Evolutionary conservation across 768 basidiomycete species (phyloP), one percentile per base, ranked within the genome.

Genomic region (Rubroboletus satanas): DNA sequence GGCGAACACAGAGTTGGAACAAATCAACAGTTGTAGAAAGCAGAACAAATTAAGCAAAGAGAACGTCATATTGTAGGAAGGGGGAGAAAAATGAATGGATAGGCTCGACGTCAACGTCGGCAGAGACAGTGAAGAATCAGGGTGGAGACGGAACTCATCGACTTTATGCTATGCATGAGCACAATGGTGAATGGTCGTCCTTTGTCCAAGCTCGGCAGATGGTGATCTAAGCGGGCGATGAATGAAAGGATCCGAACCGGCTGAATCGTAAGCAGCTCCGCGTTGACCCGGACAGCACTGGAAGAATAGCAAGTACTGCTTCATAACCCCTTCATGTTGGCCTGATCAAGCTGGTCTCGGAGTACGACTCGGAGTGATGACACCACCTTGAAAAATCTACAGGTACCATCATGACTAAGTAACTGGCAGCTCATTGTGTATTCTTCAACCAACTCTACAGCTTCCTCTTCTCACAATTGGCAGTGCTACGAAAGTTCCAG

Each of bases 51-150:
- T 23, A 36, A 32, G 14, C n/a, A 41, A 53, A 43, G 46, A 35
- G 31, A 31, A 39, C 18, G 54, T 45, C 64, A 69, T 70, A 8
- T 2, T 43, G 35, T 41, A 49, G 36, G 32, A 29, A 17, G 11
- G 43, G n/a, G 23, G 29, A n/a, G 12, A 21, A 23, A 35, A 41
- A 42, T 4, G 39, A 49, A 35, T 18, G 45, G 43, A 7, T 38
- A 14, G 38, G 44, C 42, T 49, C 45, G 36, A 45, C 49, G 51
- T 48, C 36, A 2, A 47, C 38, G 59, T 37, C 41, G 33, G 49
- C 29, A 53, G 43, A 38, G 29, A 29, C 23, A 26, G 37, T 7
- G 5, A 15, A 33, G 17, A n/a, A 26, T n/a, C 15, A 14, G 15
- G 11, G 12, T 32, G 15, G 28, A 48, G 3, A 49, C 9, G 4